Base-by-base conservation (phyloP, 805 yeast species). In the Myxozyma melibiosi region DNA sequence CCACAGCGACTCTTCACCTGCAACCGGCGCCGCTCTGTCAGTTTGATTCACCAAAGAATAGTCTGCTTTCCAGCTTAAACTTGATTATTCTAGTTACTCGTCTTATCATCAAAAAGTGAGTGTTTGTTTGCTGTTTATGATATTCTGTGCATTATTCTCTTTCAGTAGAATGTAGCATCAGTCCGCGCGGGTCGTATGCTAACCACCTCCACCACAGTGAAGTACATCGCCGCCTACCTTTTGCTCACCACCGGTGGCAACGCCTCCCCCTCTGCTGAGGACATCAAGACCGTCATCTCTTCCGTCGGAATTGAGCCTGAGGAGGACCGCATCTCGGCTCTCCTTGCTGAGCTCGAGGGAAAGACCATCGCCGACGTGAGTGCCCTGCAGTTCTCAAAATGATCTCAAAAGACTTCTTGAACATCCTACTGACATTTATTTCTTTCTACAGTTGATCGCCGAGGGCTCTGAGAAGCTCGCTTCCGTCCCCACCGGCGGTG, bases 211-310 rank as follows among this genome's bases (percentile, higher is more conserved):
- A 20, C 33, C 43, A 11, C 47, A 75, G 82, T 90, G 97, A 94
- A 90, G 88, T 92, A 92, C 86, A 87, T 94, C 82, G 99, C 99
- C 81, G 98, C 99, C 80, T 94, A 94, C 84, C 87, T 94, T 80
- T 87, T 92, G 81, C 85, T 94, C 80, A 90, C 86, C 82, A 90
- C 94, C 78, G 96, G 96, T 80, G 99, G 98, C 78, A 85, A 84
- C 83, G 77, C 90, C 76, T 74, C 94, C 73, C 98, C 99, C 80
- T 81, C 96, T 70, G 95, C 96, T 71, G 84, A 87, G 74, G 92
- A 90, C 78, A 83, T 94, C 83, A 80, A 88, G 79, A 73, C 86
- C 70, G 86, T 94, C 73, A 85, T 94, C 76, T 86, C 88, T 76
- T 81, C 98, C 59, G 98, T 92, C 73, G 97, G 97, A 78, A 85